A percentile compares a stretch with the other conserved stretches of the same genome.
Evolutionary conservation across 2,329 filamentous ascomycete genomes (phyloP).

Genomic region (Scytalidium sp.): DNA sequence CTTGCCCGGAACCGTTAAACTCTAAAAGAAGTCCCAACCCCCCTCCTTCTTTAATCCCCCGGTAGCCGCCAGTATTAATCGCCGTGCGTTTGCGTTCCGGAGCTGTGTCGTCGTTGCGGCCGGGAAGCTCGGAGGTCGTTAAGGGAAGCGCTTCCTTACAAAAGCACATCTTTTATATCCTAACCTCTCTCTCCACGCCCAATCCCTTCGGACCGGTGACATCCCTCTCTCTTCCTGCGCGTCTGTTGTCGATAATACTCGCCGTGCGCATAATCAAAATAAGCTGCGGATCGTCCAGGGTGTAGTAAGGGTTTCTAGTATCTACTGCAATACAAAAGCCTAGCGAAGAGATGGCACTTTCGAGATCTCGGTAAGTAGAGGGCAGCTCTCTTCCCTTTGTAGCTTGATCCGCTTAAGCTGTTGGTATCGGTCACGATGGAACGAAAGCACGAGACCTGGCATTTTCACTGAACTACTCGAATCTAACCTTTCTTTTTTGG

Average conservation of each 20-base stretch:
- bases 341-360: constrained; percentile 5
- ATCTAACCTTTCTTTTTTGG: not conserved
- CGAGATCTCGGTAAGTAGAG: constrained; percentile 11
- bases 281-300: not conserved
- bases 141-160: not conserved
- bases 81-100: not conserved
- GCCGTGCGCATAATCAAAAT: too few relatives aligned
- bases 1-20: too few relatives aligned
- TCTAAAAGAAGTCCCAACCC: too few relatives aligned
- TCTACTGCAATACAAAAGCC: not conserved
- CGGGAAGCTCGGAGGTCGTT: not conserved
- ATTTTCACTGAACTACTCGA: too few relatives aligned
- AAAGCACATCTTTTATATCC: too few relatives aligned
- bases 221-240: not conserved
- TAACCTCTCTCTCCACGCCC: not conserved
- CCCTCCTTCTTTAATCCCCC: too few relatives aligned
- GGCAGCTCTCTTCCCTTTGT: not conserved
- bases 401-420: not conserved
- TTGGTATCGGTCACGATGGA: not conserved
- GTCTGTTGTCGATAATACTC: too few relatives aligned
- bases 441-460: not conserved
- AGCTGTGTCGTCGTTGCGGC: too few relatives aligned
- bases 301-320: not conserved
- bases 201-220: not conserved
- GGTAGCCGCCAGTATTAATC: not conserved